phyloP scores from a whole-genome alignment of 768 basidiomycete species.

The Strobilomyces dryophilus region DNA sequence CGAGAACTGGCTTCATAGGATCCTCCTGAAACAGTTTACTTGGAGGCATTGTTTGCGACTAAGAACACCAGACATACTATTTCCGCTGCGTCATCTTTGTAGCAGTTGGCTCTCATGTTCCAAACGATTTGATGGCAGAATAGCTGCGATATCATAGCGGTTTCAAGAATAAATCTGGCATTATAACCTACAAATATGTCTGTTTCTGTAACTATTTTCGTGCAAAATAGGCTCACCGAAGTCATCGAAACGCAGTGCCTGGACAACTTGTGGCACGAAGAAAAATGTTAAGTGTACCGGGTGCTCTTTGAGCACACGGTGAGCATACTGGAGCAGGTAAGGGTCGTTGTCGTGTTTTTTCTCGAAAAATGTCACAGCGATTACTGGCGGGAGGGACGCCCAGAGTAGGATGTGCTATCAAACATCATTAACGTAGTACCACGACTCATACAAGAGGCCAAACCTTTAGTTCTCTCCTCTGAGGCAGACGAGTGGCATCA shows the following conservation, averaged over 20 bases:
- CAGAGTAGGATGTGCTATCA: constrained; percentile 80
- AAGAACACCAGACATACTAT: constrained; percentile 44
- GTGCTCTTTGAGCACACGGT: constrained; percentile 91
- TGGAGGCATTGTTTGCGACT: not conserved
- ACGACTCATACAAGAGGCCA: constrained; percentile 3
- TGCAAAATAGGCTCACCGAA: constrained; percentile 50
- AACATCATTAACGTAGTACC: not conserved
- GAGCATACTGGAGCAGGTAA: constrained; percentile 89
- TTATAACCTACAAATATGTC: constrained; percentile 68
- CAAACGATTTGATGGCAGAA: constrained; percentile 99
- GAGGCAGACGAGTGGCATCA: constrained; percentile 53
- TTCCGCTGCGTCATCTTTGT: constrained; percentile 85
- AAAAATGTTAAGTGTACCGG: constrained; percentile 96
- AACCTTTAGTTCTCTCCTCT: constrained; percentile 75
- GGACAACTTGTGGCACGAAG: constrained; percentile 98
- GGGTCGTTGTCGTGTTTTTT: constrained; percentile 81
- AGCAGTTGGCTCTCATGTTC: constrained; percentile 99
- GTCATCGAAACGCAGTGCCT: constrained; percentile 87
- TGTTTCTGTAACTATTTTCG: not conserved
- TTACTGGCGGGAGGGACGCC: constrained; percentile 81
- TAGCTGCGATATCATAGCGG: constrained; percentile 91
- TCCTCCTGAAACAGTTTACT: constrained; percentile 59
- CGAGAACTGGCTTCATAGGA: constrained; percentile 94
- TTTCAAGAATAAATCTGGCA: constrained; percentile 92
- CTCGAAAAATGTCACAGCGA: constrained; percentile 83